Percentiles rank a stretch among this genome's conserved stretches.
phyloP scores from a whole-genome alignment of 331 rosid genomes.

The Prunus yedoensis region DNA sequence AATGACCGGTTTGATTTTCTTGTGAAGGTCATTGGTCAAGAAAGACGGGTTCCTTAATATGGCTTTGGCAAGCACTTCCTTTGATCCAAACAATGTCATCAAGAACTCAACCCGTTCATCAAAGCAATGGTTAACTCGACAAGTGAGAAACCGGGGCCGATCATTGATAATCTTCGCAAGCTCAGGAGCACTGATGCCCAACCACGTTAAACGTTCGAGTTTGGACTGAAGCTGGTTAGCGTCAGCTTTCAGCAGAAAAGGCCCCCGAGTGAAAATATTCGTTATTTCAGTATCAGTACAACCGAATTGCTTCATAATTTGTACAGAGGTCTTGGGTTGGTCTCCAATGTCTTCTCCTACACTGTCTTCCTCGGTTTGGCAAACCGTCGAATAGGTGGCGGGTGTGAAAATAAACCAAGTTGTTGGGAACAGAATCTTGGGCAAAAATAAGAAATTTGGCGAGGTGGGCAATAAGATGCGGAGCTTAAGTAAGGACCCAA shows the following conservation, averaged over 20 bases:
- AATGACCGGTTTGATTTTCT: constrained; percentile 39
- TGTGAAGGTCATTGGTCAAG: constrained; percentile 40
- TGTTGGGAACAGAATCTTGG: background rate
- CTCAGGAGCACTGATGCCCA: constrained; percentile 53
- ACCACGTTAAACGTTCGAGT: constrained; percentile 42
- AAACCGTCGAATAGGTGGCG: constrained; percentile 55
- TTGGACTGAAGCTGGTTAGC: constrained; percentile 40
- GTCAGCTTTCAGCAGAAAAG: constrained; percentile 48
- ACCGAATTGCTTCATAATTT: constrained; percentile 62
- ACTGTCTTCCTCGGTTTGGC: constrained; percentile 33
- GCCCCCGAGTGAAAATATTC: constrained; percentile 40
- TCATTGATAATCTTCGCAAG: constrained; percentile 60
- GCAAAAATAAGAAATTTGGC: constrained; percentile 4
- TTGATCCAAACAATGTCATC: constrained; percentile 57
- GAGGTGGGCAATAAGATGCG: constrained; percentile 4
- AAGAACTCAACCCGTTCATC: constrained; percentile 55
- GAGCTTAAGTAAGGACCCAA: constrained; percentile 18
- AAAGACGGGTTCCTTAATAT: constrained; percentile 76
- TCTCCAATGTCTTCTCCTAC: constrained; percentile 18
- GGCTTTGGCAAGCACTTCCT: constrained; percentile 59
- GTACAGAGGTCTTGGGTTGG: constrained; percentile 32
- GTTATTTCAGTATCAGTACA: constrained; percentile 50
- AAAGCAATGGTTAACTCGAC: constrained; percentile 37
- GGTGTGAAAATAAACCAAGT: constrained; percentile 26
- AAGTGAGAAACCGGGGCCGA: constrained; percentile 57